Evolutionary conservation across 495 filamentous ascomycete species (phyloP), one percentile per base, ranked within the genome.

Genomic region (Physcia stellaris): DNA sequence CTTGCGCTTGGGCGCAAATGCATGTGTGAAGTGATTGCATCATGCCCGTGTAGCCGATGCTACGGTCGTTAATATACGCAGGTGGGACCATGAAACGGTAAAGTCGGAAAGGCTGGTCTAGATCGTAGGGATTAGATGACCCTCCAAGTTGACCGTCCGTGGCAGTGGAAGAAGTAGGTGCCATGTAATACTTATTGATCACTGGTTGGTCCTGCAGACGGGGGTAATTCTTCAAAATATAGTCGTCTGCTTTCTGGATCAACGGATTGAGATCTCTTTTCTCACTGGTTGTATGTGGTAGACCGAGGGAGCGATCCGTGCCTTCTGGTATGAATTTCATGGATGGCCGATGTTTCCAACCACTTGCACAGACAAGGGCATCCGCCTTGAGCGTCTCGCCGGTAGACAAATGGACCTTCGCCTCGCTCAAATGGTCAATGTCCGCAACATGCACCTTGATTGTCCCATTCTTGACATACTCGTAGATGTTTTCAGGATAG

Each of bases 191-290:
- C 20, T 15, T 21, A 32, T 29, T 23, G 21, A 38, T 39, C 19
- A 13, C 15, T 3, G 63, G 66, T 17, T 54, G 67, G 43, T 51
- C 36, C 27, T 53, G 57, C 3, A 88, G 64, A 1, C 70, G 64
- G 2, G 86, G 86, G 52, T 80, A 86, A 6, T 63, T 63, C 2
- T 56, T 33, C 1, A 86, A 58, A 38, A 90, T 86, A 37, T 83
- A 75, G 5, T 55, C 46, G 49, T 87, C 82, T 0, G 79, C 82
- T 10, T 53, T 28, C 12, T 21, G 21, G 13, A 53, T 28, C 4
- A 56, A 28, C n/a, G 24, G 18, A 2, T 33, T 30, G 52, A 50
- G 56, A 10, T 41, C 27, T 2, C 16, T 13, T 11, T 17, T 32
- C 35, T 53, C 42, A 3, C 18, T 24, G 1, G 34, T 27, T 7